A percentile compares a stretch with the other conserved stretches of the same genome.
Conservation (phyloP, 257 asterid species). For the Gentiana straminea region DNA sequence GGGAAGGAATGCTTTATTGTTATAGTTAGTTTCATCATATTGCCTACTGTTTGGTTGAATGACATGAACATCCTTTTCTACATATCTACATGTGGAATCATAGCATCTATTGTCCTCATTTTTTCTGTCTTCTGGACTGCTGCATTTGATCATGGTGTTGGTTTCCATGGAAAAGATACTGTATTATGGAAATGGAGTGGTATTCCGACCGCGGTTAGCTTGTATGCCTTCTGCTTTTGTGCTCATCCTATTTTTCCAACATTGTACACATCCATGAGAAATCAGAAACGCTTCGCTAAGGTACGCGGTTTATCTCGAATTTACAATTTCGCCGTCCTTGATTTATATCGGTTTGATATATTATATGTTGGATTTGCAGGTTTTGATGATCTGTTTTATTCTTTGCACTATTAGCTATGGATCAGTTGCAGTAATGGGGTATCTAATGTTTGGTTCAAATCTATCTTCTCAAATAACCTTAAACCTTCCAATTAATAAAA, state of each 20-base stretch:
- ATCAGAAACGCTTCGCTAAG: constrained; percentile 66
- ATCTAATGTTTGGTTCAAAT: constrained; percentile 61
- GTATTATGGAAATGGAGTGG: constrained; percentile 32
- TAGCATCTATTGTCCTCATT: constrained; percentile 60
- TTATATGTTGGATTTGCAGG: constrained; percentile 36
- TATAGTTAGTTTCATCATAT: constrained; percentile 42
- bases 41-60: constrained; percentile 67
- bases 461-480: constrained; percentile 62
- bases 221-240: constrained; percentile 80
- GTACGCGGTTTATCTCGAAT: constrained; percentile 11
- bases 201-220: constrained; percentile 62
- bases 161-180: constrained; percentile 41
- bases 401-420: constrained; percentile 56
- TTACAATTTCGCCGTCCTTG: neutral
- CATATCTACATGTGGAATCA: constrained; percentile 67
- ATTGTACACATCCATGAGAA: constrained; percentile 70
- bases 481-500: constrained; percentile 45
- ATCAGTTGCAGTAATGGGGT: constrained; percentile 59
- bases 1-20: constrained; percentile 46
- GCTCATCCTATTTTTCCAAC: constrained; percentile 97
- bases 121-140: constrained; percentile 59
- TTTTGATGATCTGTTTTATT: constrained; percentile 51
- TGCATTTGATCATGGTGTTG: constrained; percentile 38
- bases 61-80: constrained; percentile 65
- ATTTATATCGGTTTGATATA: neutral